A percentile compares a stretch with the other conserved stretches of the same genome.
Conservation (phyloP, 2,329 filamentous ascomycete genomes). For the Trichoderma sp. region DNA sequence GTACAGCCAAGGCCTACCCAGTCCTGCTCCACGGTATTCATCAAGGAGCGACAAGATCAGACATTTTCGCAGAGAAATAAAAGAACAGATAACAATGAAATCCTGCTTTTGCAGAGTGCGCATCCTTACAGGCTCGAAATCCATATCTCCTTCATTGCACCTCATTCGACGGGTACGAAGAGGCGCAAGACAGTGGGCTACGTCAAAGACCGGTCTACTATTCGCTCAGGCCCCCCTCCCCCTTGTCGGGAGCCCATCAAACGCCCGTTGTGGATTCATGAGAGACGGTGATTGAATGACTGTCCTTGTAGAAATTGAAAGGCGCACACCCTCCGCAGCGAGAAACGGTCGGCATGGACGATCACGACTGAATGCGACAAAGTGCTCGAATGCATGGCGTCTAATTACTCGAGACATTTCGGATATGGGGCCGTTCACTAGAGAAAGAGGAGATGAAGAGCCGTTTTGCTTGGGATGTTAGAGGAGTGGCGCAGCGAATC, state of each 20-base stretch:
- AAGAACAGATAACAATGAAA: not conserved
- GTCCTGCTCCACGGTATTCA: not conserved
- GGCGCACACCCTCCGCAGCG: too few species aligned
- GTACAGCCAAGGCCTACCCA: slow-evolving; percentile 3
- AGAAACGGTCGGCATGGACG: too few species aligned
- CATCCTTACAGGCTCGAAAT: not conserved
- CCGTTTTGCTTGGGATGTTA: not conserved
- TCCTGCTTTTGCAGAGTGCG: not conserved
- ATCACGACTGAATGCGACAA: not conserved
- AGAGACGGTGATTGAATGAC: too few species aligned
- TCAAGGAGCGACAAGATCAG: too few species aligned
- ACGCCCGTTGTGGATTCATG: too few species aligned
- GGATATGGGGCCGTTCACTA: not conserved
- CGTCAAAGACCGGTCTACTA: not conserved
- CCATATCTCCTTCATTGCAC: not conserved
- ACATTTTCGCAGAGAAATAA: not conserved
- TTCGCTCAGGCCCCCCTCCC: not conserved
- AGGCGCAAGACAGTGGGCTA: slow-evolving; percentile 14
- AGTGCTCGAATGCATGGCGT: slow-evolving; percentile 9
- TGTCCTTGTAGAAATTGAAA: too few species aligned
- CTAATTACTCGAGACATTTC: slow-evolving; percentile 19
- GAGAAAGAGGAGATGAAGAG: not conserved
- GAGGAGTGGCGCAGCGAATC: slow-evolving; percentile 12
- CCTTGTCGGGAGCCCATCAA: not conserved
- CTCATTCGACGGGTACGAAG: not conserved